Evolutionary conservation across 305 asterid genomes (phyloP).

Genomic region (Fraxinus velutina): DNA sequence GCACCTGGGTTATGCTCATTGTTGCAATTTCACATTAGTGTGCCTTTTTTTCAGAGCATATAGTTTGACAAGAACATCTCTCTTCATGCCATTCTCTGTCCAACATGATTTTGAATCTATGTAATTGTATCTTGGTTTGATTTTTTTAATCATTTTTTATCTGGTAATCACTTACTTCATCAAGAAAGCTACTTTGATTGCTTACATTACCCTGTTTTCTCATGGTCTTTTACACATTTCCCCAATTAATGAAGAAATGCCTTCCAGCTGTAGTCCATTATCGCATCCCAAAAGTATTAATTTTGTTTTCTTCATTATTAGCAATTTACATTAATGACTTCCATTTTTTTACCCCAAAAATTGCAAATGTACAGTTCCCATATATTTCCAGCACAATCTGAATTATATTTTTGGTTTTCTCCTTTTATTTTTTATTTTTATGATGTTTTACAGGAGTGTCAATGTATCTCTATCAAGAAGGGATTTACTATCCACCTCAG

Average conservation of each 20-base stretch:
- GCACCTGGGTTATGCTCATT: slow-evolving; percentile 21
- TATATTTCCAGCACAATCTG: background rate
- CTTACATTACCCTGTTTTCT: slow-evolving; percentile 28
- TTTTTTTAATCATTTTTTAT: slow-evolving; percentile 12
- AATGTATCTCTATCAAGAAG: slow-evolving; percentile 55
- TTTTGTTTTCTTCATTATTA: background rate
- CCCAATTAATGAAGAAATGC: slow-evolving; percentile 13
- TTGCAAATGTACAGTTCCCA: background rate
- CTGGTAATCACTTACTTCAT: slow-evolving; percentile 14
- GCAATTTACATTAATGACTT: slow-evolving; percentile 4
- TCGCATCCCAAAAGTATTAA: background rate
- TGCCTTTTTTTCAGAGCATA: background rate
- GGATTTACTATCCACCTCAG: slow-evolving; percentile 41
- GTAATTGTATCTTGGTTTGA: background rate
- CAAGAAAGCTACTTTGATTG: background rate
- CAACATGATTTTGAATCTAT: background rate
- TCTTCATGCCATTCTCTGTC: background rate
- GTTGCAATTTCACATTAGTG: background rate
- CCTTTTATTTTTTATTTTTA: background rate
- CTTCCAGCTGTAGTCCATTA: slow-evolving; percentile 27
- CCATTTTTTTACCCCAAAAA: background rate
- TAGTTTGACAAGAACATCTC: background rate
- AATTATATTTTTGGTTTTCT: background rate
- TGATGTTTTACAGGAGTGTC: slow-evolving; percentile 37
- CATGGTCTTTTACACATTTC: background rate